Evolutionary conservation across 257 asterid species (phyloP), one percentile per base, ranked within the genome.

Genomic region (Misopates orontium): DNA sequence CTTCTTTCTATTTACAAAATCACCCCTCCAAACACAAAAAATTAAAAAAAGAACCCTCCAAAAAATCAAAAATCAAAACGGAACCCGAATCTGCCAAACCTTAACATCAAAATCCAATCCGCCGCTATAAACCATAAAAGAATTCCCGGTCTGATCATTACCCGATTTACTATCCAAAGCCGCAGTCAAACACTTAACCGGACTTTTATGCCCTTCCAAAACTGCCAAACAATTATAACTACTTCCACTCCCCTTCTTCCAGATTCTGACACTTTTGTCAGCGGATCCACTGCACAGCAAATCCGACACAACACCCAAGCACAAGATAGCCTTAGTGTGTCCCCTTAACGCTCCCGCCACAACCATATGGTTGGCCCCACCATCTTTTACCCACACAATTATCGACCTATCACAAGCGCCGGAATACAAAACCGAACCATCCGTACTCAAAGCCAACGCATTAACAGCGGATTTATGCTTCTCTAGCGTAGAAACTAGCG

Each of bases 381-480:
- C 78, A 12, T 73, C 78, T 53, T 62, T 82, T 19, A 77, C 89
- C 98, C 96, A 91, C 39, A 88, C 95, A 0, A 91, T 67, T 23
- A 88, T 83, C 41, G 95, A 89, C 60, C 96, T 65, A 56, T 88
- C 96, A 51, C 91, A 81, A 0, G 96, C 96, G n/a, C 98, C 98
- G 19, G 98, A 91, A 50, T 88, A 91, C 40, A 91, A 52, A 6
- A 83, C 67, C 6, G 78, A 69, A 1, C 86, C 96, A 12, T 85
- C 95, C 1, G 52, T 5, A 73, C 86, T 83, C 1, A 91, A 32
- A 1, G 95, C 95, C 74, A 91, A 53, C 1, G 96, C 95, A 39
- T 91, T 91, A n/a, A 91, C 89, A 0, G 88, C 85, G 3, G 96
- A 91, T 42, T 68, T 85, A 24, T 91, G 98, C 71, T 83, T 82